These are phyloP conservation scores for Schizosaccharomyces japonicus DNA, from an alignment of 805 yeast genomes.

Conservation along the genomic window DNA sequence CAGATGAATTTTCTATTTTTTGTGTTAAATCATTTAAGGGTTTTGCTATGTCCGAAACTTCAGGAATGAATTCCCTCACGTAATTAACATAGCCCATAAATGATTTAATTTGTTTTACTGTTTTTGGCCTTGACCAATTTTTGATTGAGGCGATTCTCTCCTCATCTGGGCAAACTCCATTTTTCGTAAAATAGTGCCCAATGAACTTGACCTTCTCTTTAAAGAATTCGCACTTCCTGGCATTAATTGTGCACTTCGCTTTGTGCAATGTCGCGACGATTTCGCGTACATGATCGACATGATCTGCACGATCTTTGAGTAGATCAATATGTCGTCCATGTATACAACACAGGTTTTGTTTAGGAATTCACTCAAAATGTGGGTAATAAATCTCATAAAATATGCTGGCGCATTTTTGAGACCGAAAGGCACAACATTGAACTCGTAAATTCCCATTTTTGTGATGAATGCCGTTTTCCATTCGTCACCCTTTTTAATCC, in stretches of 20 bases:
- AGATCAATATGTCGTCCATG: conserved; percentile 11
- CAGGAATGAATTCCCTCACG: conserved; percentile 1
- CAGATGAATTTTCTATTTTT: not conserved
- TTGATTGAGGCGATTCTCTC: not conserved
- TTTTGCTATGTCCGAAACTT: not conserved
- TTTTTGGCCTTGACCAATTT: conserved; percentile 7
- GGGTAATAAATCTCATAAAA: conserved; percentile 10
- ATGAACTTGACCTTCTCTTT: conserved; percentile 5
- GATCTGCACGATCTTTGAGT: conserved; percentile 4
- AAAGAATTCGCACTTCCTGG: conserved; percentile 8
- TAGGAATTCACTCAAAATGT: conserved; percentile 2
- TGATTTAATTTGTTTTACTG: conserved; percentile 4
- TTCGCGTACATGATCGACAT: not conserved
- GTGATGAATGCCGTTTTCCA: conserved; percentile 13
- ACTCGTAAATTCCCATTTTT: conserved; percentile 11
- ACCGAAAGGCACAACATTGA: conserved; percentile 14
- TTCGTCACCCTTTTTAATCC: conserved; percentile 15
- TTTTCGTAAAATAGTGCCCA: conserved; percentile 5
- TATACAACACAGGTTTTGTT: conserved; percentile 7
- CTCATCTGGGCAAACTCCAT: conserved; percentile 7
- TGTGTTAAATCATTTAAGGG: not conserved
- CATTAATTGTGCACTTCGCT: conserved; percentile 6
- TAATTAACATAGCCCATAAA: conserved; percentile 6
- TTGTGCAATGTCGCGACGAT: conserved; percentile 1
- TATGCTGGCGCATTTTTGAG: conserved; percentile 13